phyloP scores from a whole-genome alignment of 1,284 basidiomycete genomes.

The Tilletia walkeri region DNA sequence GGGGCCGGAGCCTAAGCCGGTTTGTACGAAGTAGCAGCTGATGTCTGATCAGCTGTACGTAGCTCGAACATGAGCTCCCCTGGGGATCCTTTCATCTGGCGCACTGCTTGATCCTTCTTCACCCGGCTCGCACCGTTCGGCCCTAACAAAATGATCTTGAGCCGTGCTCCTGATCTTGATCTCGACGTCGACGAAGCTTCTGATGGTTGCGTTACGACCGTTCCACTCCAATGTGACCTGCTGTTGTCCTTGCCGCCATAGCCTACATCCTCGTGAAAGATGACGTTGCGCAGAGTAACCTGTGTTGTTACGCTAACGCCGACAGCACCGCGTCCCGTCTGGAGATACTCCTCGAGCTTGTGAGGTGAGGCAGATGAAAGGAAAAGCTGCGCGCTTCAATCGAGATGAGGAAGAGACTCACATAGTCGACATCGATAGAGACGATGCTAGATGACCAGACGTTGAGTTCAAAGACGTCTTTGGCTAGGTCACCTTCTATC shows the following conservation, averaged over 20 bases:
- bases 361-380: not conserved
- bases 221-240: too few species aligned
- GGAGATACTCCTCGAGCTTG: slow-evolving; percentile 61
- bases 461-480: slow-evolving; percentile 97
- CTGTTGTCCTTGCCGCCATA: slow-evolving; percentile 83
- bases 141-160: too few species aligned
- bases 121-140: too few species aligned
- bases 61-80: too few species aligned
- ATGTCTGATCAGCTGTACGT: too few species aligned
- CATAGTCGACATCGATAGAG: slow-evolving; percentile 69
- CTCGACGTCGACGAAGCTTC: too few species aligned
- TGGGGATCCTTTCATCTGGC: too few species aligned
- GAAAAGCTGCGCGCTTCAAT: not conserved
- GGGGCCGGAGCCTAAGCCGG: too few species aligned
- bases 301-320: slow-evolving; percentile 82
- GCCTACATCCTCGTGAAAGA: slow-evolving; percentile 76
- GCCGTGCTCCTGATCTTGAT: too few species aligned
- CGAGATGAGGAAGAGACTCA: slow-evolving; percentile 43
- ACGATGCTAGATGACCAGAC: slow-evolving; percentile 90
- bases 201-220: too few species aligned
- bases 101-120: too few species aligned
- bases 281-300: slow-evolving; percentile 83
- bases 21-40: too few species aligned
- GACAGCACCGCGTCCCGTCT: slow-evolving; percentile 65
- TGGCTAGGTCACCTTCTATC: slow-evolving; percentile 84